Conservation (phyloP, 2,329 filamentous ascomycete genomes). For the Calonectria leucothoes region DNA sequence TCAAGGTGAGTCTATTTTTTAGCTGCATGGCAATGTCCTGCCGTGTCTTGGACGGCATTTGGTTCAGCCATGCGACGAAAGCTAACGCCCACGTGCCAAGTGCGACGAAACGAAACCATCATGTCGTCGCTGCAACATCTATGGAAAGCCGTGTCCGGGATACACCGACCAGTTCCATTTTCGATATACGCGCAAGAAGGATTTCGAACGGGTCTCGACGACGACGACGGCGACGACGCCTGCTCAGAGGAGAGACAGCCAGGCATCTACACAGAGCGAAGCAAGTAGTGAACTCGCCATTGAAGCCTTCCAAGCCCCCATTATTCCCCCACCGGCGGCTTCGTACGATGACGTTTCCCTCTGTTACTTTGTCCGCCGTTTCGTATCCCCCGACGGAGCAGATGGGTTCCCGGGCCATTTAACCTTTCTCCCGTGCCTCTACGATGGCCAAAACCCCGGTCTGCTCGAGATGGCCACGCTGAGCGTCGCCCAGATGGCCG, state of each 20-base stretch:
- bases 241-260: neutral
- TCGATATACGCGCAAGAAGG: conserved; percentile 34
- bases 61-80: neutral
- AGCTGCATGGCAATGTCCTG: neutral
- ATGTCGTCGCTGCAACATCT: conserved; percentile 46
- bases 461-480: conserved; percentile 46
- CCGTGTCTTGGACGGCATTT: neutral
- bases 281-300: neutral
- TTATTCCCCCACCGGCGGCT: neutral
- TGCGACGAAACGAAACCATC: conserved; percentile 48
- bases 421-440: conserved; percentile 46
- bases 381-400: conserved; percentile 43
- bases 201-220: neutral
- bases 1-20: conserved; percentile 40
- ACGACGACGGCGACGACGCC: too few species aligned
- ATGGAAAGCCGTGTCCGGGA: conserved; percentile 47
- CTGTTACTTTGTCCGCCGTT: conserved; percentile 48
- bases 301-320: neutral
- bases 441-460: conserved; percentile 39
- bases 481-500: conserved; percentile 49
- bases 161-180: conserved; percentile 52
- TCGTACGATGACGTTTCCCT: conserved; percentile 45
- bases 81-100: conserved; percentile 23
- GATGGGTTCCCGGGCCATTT: conserved; percentile 48
- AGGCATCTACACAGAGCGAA: neutral